Base-by-base conservation (phyloP, 2,329 filamentous ascomycete genomes). In the Corniculantispora saksenae region DNA sequence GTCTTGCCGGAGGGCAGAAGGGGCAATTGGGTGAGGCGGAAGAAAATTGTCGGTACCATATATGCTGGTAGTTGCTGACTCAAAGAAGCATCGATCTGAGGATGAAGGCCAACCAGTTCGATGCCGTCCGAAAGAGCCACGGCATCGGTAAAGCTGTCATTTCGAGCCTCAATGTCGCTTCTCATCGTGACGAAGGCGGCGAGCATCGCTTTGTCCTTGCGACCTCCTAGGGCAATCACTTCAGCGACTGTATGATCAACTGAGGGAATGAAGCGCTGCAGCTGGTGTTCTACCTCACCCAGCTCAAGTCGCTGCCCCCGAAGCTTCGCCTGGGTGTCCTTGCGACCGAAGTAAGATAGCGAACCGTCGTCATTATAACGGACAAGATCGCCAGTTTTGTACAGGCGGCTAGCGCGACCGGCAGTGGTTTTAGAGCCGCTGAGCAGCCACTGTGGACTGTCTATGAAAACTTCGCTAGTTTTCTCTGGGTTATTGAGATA, bases 401-500 rank as follows among this genome's bases (percentile, higher is more conserved):
- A 60, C 21, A 50, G 15, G 15, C 40, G 57, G 57, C 57, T 23
- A 40, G 29, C 6, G 29, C 27, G 54, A 3, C 54, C 54, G n/a
- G 23, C 13, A 17, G 3, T 50, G 9, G 27, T n/a, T 21, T 35
- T 6, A 19, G 57, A 23, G 19, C 45, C 47, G 47, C 23, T 10
- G 9, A 50, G 23, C 7, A 50, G 47, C 59, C 50, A 58, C 27
- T 9, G 10, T 40, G 62, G 29, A 40, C 48, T 57, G 19, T 59
- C 35, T n/a, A 63, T 59, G 35, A 66, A 67, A 6, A 51, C 40
- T 12, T 35, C 53, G 8, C 43, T 29, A 5, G 66, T 67, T 56
- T 64, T 66, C n/a, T 59, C 59, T 9, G 63, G 50, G 23, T 54
- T 53, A 13, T 69, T 66, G 21, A 70, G 13, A 21, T 69, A 69